phyloP scores from a whole-genome alignment of 352 stramenopile species.

The Pythium volutum region DNA sequence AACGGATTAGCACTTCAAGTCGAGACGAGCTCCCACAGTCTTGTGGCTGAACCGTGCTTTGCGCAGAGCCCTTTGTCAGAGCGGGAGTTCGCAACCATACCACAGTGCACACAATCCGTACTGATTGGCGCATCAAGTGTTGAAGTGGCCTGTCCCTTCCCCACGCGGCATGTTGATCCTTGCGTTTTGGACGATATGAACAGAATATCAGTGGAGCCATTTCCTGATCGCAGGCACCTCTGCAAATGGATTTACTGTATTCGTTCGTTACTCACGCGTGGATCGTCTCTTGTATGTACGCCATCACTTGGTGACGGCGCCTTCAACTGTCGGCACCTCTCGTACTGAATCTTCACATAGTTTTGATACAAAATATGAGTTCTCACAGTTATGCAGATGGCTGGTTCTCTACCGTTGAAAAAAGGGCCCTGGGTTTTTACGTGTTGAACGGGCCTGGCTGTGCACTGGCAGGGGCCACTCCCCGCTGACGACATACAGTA shows the following conservation, averaged over 20 bases:
- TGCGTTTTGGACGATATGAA: background rate
- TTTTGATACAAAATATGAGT: too few species aligned
- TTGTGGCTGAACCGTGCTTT: background rate
- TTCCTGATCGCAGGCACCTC: background rate
- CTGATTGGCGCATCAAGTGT: background rate
- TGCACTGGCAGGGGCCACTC: slow-evolving; percentile 7
- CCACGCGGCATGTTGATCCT: background rate
- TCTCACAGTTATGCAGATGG: too few species aligned
- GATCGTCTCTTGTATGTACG: too few species aligned
- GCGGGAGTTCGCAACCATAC: background rate
- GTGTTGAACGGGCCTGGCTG: background rate
- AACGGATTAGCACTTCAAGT: slow-evolving; percentile 1
- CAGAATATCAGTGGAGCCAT: slow-evolving; percentile 7
- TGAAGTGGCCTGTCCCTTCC: background rate
- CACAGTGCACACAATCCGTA: background rate
- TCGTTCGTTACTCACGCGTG: background rate
- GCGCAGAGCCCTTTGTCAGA: background rate
- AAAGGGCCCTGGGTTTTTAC: slow-evolving; percentile 1
- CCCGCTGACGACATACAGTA: slow-evolving; percentile 6
- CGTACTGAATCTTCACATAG: background rate
- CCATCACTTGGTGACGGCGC: slow-evolving; percentile 3
- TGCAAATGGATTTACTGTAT: slow-evolving; percentile 6
- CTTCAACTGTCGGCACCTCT: slow-evolving; percentile 5
- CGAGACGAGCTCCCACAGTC: background rate
- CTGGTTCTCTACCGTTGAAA: background rate